Evolutionary conservation across 108 stramenopile species (phyloP).

Genomic region (Cyclostephanos invisitatus): DNA sequence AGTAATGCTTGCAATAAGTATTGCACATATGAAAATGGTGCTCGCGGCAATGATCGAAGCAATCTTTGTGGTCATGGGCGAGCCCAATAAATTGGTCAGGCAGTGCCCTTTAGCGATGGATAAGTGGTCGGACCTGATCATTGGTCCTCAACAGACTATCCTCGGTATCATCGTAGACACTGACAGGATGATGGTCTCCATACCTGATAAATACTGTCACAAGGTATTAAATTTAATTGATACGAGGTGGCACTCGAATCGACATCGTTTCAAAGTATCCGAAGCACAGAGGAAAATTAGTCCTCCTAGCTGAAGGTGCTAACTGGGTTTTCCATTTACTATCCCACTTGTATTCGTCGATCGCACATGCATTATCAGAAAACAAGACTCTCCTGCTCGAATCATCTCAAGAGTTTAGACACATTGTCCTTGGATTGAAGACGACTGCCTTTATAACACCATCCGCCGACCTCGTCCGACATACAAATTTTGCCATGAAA

Average conservation of each 20-base stretch:
- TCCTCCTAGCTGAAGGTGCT: too few relatives aligned
- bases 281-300: too few relatives aligned
- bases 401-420: too few relatives aligned
- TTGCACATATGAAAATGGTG: neutral
- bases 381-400: too few relatives aligned
- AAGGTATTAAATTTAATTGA: neutral
- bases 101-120: conserved; percentile 17
- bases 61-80: conserved; percentile 29
- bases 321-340: too few relatives aligned
- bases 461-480: neutral
- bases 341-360: too few relatives aligned
- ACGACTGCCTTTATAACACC: too few relatives aligned
- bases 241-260: neutral
- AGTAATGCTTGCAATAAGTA: neutral
- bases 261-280: too few relatives aligned
- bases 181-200: neutral
- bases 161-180: neutral
- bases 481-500: neutral
- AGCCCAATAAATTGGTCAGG: neutral
- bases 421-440: too few relatives aligned
- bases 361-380: too few relatives aligned
- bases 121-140: conserved; percentile 11
- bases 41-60: conserved; percentile 22
- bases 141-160: neutral
- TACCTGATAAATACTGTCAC: neutral